Conservation (phyloP, 306 rosid genomes). For the Ochetophila trinervis region DNA sequence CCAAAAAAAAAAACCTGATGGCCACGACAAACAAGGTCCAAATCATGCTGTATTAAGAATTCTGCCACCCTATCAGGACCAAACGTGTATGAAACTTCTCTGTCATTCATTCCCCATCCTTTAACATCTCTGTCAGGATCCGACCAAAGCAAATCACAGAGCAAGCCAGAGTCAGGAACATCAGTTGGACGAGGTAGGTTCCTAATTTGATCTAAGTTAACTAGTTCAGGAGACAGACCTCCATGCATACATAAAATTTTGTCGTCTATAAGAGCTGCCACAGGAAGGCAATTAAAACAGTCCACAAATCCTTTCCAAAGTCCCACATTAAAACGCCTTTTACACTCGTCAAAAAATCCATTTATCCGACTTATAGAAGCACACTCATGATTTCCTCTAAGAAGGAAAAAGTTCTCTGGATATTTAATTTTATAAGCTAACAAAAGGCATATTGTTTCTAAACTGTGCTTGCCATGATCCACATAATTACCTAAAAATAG, state of each 20-base stretch:
- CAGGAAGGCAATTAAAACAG: slow-evolving; percentile 85
- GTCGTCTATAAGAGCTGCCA: slow-evolving; percentile 88
- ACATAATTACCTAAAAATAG: slow-evolving; percentile 92
- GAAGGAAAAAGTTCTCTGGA: slow-evolving; percentile 87
- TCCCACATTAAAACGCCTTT: slow-evolving; percentile 89
- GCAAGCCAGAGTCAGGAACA: slow-evolving; percentile 84
- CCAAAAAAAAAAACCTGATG: slow-evolving; percentile 61
- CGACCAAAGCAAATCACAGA: slow-evolving; percentile 95
- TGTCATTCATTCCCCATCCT: slow-evolving; percentile 98
- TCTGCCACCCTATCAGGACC: slow-evolving; percentile 89
- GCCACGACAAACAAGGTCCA: slow-evolving; percentile 90
- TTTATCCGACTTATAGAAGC: slow-evolving; percentile 89
- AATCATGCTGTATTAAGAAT: slow-evolving; percentile 68
- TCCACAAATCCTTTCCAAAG: slow-evolving; percentile 92
- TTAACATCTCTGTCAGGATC: slow-evolving; percentile 86
- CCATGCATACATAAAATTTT: slow-evolving; percentile 97
- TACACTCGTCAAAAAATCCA: slow-evolving; percentile 93
- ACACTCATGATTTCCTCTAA: slow-evolving; percentile 92
- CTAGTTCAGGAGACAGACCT: slow-evolving; percentile 88
- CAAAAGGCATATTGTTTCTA: slow-evolving; percentile 91
- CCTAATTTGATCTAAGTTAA: slow-evolving; percentile 75
- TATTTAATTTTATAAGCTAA: slow-evolving; percentile 85
- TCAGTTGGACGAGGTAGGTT: slow-evolving; percentile 67
- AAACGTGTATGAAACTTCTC: slow-evolving; percentile 92
- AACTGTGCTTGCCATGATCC: slow-evolving; percentile 92